phyloP scores from a whole-genome alignment of 495 filamentous ascomycete genomes.

The Xylaria bambusicola region DNA sequence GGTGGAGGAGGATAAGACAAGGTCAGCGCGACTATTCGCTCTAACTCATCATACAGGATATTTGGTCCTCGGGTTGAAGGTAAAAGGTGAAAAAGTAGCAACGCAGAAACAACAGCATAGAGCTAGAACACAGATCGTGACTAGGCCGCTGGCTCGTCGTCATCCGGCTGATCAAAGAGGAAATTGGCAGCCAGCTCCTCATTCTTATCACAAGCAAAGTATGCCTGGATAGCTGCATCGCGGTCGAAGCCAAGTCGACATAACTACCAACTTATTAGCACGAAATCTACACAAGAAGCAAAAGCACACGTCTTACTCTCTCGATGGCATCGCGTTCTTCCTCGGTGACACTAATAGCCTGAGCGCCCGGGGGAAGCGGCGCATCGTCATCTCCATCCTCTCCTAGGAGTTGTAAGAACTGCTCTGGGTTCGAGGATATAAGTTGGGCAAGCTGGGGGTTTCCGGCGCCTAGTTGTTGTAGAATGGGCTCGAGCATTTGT shows the following conservation, averaged over 20 bases:
- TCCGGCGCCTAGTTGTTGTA: constrained; percentile 93
- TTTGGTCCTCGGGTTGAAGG: constrained; percentile 10
- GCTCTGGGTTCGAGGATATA: constrained; percentile 87
- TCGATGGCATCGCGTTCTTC: constrained; percentile 97
- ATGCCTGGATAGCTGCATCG: constrained; percentile 94
- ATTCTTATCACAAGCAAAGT: constrained; percentile 99
- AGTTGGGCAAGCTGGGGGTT: constrained; percentile 92
- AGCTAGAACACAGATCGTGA: background rate
- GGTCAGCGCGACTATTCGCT: background rate
- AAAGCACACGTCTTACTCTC: constrained; percentile 62
- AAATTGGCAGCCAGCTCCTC: constrained; percentile 98
- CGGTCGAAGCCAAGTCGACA: constrained; percentile 89
- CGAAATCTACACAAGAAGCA: background rate
- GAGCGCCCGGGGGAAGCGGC: constrained; percentile 81
- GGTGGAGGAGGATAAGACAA: constrained; percentile 3
- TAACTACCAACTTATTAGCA: constrained; percentile 60
- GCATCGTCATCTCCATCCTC: constrained; percentile 77
- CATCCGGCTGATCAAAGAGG: constrained; percentile 94
- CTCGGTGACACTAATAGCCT: constrained; percentile 87
- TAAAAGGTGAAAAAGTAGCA: constrained; percentile 13
- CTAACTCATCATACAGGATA: constrained; percentile 13
- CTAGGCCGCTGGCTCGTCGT: constrained; percentile 59
- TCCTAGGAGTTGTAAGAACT: constrained; percentile 83
- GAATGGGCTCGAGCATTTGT: constrained; percentile 95
- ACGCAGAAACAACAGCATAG: constrained; percentile 2